Evolutionary conservation across 768 basidiomycete genomes (phyloP), one percentile per base, ranked within the genome.

Genomic region (Galerina marginata): DNA sequence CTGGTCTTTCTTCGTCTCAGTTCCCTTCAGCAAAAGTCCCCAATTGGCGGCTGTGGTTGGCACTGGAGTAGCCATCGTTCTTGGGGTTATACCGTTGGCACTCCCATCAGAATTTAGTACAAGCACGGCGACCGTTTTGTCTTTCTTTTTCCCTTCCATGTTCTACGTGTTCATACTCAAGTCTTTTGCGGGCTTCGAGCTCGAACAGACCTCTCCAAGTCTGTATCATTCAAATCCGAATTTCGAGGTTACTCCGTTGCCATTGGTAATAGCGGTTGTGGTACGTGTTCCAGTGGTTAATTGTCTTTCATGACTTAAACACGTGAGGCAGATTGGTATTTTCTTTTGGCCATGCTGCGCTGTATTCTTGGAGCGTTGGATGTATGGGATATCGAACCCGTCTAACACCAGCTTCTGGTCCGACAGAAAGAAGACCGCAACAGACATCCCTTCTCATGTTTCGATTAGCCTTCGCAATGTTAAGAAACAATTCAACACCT

Each of bases 271-370:
- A 42, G 87, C 83, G 14, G 88, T 85, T 4, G 73, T 89, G 20
- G 91, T 91, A 70, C 68, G 85, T 71, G 43, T 52, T 44, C 46
- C 38, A 33, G 61, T 50, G 15, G n/a, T n/a, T 14, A 3, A 44
- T 12, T 46, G 20, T 26, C 7, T 9, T 46, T 7, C 4, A 23
- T 44, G 12, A 4, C 12, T 36, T 45, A 56, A 6, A 49, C 33
- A 25, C 4, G 2, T 53, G 37, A 33, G 55, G 2, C 48, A 92
- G 91, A 80, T 93, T 59, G 79, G 86, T 64, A 76, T 91, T 20
- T 86, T 93, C 71, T 69, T 93, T 9, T 93, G 89, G 86, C 92
- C 92, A 1, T 86, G 77, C 50, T 64, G 91, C 3, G 89, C 88
- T 1, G 72, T 83, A 3, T 71, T 87, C n/a, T 72, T 86, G 14